phyloP scores from a whole-genome alignment of 805 yeast species.

The Nakazawaea laoshanensis region DNA sequence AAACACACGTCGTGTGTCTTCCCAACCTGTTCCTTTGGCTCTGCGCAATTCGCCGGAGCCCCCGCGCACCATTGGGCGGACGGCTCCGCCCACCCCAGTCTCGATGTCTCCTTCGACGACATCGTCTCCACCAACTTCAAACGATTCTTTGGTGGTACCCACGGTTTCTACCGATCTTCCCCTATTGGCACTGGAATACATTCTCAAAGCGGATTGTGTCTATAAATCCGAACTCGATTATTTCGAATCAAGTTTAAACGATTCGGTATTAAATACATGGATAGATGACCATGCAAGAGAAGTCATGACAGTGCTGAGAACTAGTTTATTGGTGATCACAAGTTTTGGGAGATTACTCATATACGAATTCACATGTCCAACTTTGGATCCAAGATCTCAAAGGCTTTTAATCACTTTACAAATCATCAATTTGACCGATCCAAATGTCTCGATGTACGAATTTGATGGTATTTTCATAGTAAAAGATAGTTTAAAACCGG shows the following conservation, averaged over 20 bases:
- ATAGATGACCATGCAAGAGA: slow-evolving; percentile 21
- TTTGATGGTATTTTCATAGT: slow-evolving; percentile 38
- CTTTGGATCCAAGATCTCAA: slow-evolving; percentile 11
- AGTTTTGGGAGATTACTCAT: slow-evolving; percentile 25
- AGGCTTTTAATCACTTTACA: slow-evolving; percentile 12
- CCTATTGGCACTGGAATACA: slow-evolving; percentile 20
- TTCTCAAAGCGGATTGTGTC: slow-evolving; percentile 23
- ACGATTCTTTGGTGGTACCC: too few species aligned
- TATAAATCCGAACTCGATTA: slow-evolving; percentile 23
- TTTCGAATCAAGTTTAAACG: slow-evolving; percentile 21
- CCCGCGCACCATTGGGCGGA: background rate
- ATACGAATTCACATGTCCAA: slow-evolving; percentile 19
- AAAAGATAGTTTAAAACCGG: slow-evolving; percentile 25
- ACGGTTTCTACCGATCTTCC: slow-evolving; percentile 11
- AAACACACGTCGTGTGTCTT: background rate
- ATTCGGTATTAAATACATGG: slow-evolving; percentile 19
- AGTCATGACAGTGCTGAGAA: slow-evolving; percentile 21
- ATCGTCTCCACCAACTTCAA: slow-evolving; percentile 17
- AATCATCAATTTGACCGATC: slow-evolving; percentile 37
- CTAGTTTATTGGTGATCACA: slow-evolving; percentile 26
- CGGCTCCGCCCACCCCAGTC: background rate
- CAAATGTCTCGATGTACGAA: slow-evolving; percentile 66
- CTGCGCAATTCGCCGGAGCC: background rate
- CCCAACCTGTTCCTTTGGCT: background rate
- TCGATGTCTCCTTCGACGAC: background rate